Base-by-base conservation (phyloP, 2,329 filamentous ascomycete species). In the Parafenestella ontariensis region DNA sequence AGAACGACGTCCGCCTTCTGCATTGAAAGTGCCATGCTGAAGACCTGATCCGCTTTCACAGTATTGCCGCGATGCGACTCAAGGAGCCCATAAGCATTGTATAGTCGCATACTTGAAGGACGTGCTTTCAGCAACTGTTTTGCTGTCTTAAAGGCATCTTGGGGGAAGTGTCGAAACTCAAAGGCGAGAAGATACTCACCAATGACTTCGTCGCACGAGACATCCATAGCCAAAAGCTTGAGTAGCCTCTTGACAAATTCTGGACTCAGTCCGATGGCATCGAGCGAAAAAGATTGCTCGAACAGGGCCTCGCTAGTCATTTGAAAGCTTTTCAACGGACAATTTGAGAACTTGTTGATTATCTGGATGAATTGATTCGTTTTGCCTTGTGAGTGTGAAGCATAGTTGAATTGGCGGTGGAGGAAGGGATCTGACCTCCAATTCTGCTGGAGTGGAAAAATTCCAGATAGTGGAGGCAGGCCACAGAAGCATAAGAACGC, bases 51-150 rank as follows among this genome's bases (percentile, higher is more conserved):
- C 4, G 89, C 87, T 42, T 85, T 78, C 0, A 84, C 80, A 1
- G 70, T 62, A 21, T 89, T 87, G 0, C 82, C 85, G 26, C 82
- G 82, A 1, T 79, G 78, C 61, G 77, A 81, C 73, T 96, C 91
- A 3, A 92, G 85, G 13, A 91, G 76, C 0, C 89, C 91, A 68
- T 94, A 96, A 0, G 87, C 86, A 62, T 92, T 89, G 75, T 96
- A 97, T 0, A 97, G 78, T 13, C 81, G 78, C 3, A 90, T 72
- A 62, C 86, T 89, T 1, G 85, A 80, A 0, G 87, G 80, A 50
- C 85, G 84, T 43, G 81, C 82, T 68, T 90, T 94, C n/a, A 97
- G 75, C 0, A 96, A 78, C 6, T 77, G 76, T 66, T 91, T 96
- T 0, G 91, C 90, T 6, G 83, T 79, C 69, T 91, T 96, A 61